Conservation (phyloP, 495 filamentous ascomycete genomes). For the Penicillium cinerascens region DNA sequence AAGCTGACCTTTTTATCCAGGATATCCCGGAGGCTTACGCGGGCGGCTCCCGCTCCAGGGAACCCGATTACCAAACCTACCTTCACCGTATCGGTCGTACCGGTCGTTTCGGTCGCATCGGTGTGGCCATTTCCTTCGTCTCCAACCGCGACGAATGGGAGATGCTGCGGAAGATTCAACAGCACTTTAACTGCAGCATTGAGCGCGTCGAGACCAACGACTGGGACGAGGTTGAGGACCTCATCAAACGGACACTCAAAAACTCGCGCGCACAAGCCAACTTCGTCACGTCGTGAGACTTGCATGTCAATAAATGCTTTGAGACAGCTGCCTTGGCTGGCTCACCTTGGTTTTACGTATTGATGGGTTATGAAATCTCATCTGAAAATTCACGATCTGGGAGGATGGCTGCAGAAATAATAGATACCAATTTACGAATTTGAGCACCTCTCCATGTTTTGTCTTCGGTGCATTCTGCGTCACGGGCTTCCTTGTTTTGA, state of each 20-base stretch:
- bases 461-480: neutral
- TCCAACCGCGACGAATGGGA: conserved; percentile 71
- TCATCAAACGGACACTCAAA: conserved; percentile 80
- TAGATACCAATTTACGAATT: conserved; percentile 32
- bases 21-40: conserved; percentile 52
- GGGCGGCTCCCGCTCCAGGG: conserved; percentile 22
- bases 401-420: conserved; percentile 16
- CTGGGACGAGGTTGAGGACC: conserved; percentile 82
- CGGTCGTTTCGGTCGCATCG: conserved; percentile 95
- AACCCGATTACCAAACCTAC: conserved; percentile 86
- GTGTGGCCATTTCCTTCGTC: conserved; percentile 90
- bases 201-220: conserved; percentile 61
- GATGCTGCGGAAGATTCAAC: conserved; percentile 71
- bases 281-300: conserved; percentile 26
- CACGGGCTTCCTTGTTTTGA: neutral
- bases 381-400: conserved; percentile 15
- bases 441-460: neutral
- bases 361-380: conserved; percentile 30
- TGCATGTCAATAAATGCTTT: neutral
- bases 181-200: conserved; percentile 61
- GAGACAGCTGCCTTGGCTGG: neutral
- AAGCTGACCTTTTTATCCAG: conserved; percentile 26
- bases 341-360: conserved; percentile 20
- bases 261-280: conserved; percentile 65
- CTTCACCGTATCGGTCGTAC: conserved; percentile 98